Conservation (phyloP, 169 alveolate genomes). For the Eimeria sp. region DNA sequence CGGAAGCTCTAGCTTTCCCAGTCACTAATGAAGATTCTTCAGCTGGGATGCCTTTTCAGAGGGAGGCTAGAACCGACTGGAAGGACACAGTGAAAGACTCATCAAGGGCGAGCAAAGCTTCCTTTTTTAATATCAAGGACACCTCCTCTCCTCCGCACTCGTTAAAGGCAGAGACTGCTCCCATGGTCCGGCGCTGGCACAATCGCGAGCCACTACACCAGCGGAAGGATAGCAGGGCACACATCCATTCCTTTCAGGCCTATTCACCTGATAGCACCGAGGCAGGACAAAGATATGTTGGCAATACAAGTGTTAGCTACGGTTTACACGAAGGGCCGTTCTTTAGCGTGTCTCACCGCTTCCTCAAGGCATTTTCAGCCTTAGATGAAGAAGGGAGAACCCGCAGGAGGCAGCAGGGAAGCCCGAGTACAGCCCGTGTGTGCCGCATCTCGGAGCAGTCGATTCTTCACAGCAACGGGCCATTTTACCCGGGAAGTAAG, state of each 20-base stretch:
- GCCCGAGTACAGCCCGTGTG: constrained; percentile 59
- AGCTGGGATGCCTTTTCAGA: not conserved
- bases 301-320: not conserved
- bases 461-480: constrained; percentile 69
- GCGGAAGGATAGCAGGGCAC: not conserved
- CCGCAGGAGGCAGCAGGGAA: not conserved
- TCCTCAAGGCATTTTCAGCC: constrained; percentile 34
- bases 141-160: not conserved
- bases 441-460: constrained; percentile 69
- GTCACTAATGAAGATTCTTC: not conserved
- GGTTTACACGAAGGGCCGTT: not conserved
- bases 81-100: not conserved
- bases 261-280: not conserved
- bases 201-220: not conserved
- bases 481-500: constrained; percentile 59
- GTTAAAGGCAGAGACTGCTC: not conserved
- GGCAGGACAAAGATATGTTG: not conserved
- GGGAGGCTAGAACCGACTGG: constrained; percentile 8
- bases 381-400: constrained; percentile 37
- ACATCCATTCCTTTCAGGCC: not conserved
- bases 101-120: not conserved
- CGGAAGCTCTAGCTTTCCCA: not conserved
- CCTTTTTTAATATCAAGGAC: not conserved
- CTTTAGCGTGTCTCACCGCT: constrained; percentile 43
- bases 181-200: not conserved